Evolutionary conservation across 2,329 filamentous ascomycete species (phyloP), one percentile per base, ranked within the genome.

Genomic region (Ophiocordyceps australis): DNA sequence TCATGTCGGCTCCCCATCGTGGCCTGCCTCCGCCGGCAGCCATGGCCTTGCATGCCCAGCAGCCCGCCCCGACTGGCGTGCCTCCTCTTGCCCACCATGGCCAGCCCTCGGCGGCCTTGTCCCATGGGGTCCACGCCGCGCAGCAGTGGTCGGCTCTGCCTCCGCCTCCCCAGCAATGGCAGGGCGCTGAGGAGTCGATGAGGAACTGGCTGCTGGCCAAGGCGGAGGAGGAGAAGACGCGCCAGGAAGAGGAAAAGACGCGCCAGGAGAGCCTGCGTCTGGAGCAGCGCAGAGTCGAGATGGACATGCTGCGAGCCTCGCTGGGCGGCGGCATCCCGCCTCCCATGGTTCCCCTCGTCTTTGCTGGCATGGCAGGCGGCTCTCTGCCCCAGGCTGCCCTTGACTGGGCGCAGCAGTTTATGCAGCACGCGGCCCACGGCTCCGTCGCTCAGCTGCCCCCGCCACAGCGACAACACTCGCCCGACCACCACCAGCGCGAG

Each of bases 211-310:
- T 82, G 14, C 51, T 65, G 28, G 71, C 76, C 27, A 80, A 74
- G 46, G 57, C 68, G 1, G 78, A 83, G 46, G 77, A 83, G 42
- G 77, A 83, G 41, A 69, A 62, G 41, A 63, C 71, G 32, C 72
- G 55, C 42, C 76, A 81, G 49, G 76, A 83, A 47, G 75, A 82
- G 47, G 75, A 82, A 48, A 74, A 63, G 38, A 69, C 65, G 14
- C 55, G 56, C 22, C 65, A 70, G 38, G 78, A 81, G 47, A 54
- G 57, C 17, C 50, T 79, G 22, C 70, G 71, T 15, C 50, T 82
- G 17, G 77, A 83, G 49, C 76, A 79, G 49, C 60, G 77, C 24
- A 74, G 62, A 38, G 61, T 80, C 29, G 78, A 83, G 47, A 66
- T 75, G 41, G 71, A 71, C 23, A 82, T 85, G 50, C 50, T 85